Evolutionary conservation across 2,329 filamentous ascomycete genomes (phyloP).

Genomic region (Penicillium hesseltinei): DNA sequence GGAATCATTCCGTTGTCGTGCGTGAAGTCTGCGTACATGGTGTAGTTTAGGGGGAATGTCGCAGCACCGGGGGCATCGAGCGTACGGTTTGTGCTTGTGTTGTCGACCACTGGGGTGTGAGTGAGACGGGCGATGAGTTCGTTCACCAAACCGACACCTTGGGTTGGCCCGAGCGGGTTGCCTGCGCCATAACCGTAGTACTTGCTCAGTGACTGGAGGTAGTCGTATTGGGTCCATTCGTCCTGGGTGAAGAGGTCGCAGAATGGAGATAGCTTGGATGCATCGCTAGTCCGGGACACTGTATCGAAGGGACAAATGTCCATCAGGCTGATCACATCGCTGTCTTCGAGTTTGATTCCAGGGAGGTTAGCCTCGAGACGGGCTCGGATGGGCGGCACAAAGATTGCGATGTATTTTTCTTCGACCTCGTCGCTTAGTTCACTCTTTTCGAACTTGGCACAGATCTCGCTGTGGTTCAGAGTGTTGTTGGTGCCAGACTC

Average conservation of each 20-base stretch:
- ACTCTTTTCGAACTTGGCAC: conserved; percentile 66
- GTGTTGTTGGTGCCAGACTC: conserved; percentile 71
- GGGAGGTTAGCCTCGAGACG: conserved; percentile 68
- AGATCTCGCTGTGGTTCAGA: conserved; percentile 66
- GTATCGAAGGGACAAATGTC: conserved; percentile 85
- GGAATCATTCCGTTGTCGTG: conserved; percentile 86
- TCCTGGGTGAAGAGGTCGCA: conserved; percentile 69
- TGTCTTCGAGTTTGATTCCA: conserved; percentile 62
- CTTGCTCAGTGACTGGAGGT: conserved; percentile 75
- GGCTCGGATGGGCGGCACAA: conserved; percentile 64
- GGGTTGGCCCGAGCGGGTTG: conserved; percentile 74
- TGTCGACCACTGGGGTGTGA: conserved; percentile 63
- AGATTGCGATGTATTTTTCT: conserved; percentile 59
- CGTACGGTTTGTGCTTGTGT: conserved; percentile 74
- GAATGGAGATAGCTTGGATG: conserved; percentile 62
- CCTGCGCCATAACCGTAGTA: conserved; percentile 80
- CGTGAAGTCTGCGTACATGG: conserved; percentile 83
- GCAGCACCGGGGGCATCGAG: conserved; percentile 60
- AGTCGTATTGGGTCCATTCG: conserved; percentile 79
- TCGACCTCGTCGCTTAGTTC: conserved; percentile 48
- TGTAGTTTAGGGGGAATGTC: conserved; percentile 70
- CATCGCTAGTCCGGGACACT: conserved; percentile 57
- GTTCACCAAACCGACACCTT: conserved; percentile 84
- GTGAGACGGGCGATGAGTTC: conserved; percentile 83
- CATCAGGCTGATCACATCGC: conserved; percentile 72